Conservation (phyloP, 768 basidiomycete genomes). For the Imleria badia region DNA sequence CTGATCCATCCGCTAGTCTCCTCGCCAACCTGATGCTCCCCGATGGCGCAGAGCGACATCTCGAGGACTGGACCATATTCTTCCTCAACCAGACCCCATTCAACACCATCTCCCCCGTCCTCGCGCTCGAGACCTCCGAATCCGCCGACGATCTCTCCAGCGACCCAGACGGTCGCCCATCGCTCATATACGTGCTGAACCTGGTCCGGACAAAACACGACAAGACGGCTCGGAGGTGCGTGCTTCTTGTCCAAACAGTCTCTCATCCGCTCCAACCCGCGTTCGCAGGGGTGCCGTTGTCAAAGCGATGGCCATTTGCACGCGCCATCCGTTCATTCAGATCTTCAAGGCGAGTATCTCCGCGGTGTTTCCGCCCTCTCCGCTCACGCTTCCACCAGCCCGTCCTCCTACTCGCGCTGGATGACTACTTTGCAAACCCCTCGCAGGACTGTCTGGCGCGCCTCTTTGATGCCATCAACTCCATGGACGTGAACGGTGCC, state of each 20-base stretch:
- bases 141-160: conserved; percentile 28
- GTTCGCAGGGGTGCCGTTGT: conserved; percentile 81
- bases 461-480: conserved; percentile 91
- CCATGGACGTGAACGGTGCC: conserved; percentile 80
- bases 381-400: conserved; percentile 53
- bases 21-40: conserved; percentile 98
- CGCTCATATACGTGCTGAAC: conserved; percentile 85
- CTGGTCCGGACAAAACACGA: conserved; percentile 91
- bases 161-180: conserved; percentile 34
- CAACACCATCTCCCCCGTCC: conserved; percentile 81
- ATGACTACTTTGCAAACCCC: conserved; percentile 90
- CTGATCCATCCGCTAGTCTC: conserved; percentile 49
- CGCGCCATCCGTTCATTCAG: conserved; percentile 90
- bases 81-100: conserved; percentile 93
- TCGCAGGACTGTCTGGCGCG: conserved; percentile 88
- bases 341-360: conserved; percentile 77
- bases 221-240: conserved; percentile 73
- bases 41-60: conserved; percentile 92
- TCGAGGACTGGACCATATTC: conserved; percentile 98
- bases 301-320: conserved; percentile 93
- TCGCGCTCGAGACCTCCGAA: conserved; percentile 62
- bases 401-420: conserved; percentile 87
- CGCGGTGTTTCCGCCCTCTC: not conserved
- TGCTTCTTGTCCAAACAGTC: not conserved
- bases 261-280: conserved; percentile 13